Evolutionary conservation across 441 rosid species (phyloP).

Genomic region (Populus trichocarpa): DNA sequence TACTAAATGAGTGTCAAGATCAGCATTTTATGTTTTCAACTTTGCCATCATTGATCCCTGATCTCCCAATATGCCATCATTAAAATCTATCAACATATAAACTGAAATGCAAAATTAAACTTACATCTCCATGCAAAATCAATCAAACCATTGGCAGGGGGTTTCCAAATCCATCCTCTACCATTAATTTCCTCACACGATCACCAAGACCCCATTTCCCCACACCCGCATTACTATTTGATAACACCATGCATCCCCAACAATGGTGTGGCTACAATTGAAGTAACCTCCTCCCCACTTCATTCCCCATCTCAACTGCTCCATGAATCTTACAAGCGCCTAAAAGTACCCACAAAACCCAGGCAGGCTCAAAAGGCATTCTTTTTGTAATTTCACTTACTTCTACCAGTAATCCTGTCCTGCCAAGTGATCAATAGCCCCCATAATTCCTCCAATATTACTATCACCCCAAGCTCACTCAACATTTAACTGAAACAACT

Average conservation of each 20-base stretch:
- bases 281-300: slow-evolving; percentile 46
- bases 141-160: slow-evolving; percentile 49
- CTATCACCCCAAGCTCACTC: slow-evolving; percentile 36
- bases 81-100: not conserved
- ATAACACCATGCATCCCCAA: slow-evolving; percentile 47
- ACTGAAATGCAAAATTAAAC: not conserved
- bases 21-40: not conserved
- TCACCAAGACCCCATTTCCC: slow-evolving; percentile 54
- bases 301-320: slow-evolving; percentile 39
- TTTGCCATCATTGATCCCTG: not conserved
- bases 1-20: not conserved
- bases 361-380: slow-evolving; percentile 56
- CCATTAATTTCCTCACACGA: slow-evolving; percentile 44
- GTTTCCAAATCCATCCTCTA: slow-evolving; percentile 40
- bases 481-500: slow-evolving; percentile 38
- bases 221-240: slow-evolving; percentile 40
- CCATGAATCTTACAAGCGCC: slow-evolving; percentile 69
- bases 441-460: slow-evolving; percentile 64
- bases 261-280: slow-evolving; percentile 45
- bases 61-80: not conserved
- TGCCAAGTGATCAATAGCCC: slow-evolving; percentile 68
- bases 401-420: slow-evolving; percentile 59
- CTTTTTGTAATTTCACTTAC: slow-evolving; percentile 39
- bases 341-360: slow-evolving; percentile 58
- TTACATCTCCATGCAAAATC: slow-evolving; percentile 18